phyloP scores from a whole-genome alignment of 2,329 filamentous ascomycete genomes.

The Apiospora sp. region DNA sequence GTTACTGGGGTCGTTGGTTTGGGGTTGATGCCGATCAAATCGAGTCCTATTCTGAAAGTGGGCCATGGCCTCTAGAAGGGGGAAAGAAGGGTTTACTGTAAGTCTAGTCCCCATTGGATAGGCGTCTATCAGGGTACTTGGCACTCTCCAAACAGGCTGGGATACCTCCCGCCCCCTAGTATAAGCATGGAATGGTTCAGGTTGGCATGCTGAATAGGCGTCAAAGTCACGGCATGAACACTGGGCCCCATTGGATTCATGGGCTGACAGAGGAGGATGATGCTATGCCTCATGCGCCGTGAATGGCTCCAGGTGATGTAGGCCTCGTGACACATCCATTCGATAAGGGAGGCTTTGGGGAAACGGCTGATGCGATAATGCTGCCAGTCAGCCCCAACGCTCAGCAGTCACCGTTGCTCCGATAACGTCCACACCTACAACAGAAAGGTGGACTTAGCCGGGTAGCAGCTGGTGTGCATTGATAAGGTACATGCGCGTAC shows the following conservation, averaged over 20 bases:
- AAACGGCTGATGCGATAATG: conserved; percentile 15
- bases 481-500: not conserved
- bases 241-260: conserved; percentile 7
- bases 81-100: not conserved
- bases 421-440: conserved; percentile 9
- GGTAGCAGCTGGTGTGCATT: not conserved
- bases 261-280: conserved; percentile 15
- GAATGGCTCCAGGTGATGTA: conserved; percentile 22
- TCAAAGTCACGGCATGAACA: conserved; percentile 12
- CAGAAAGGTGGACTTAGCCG: not conserved
- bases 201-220: not conserved
- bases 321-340: conserved; percentile 22
- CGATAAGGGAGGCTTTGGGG: conserved; percentile 1
- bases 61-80: conserved; percentile 4
- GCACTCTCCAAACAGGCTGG: not conserved
- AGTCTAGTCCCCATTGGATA: not conserved
- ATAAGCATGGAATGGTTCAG: not conserved
- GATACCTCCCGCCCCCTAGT: not conserved
- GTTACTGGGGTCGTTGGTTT: conserved; percentile 20
- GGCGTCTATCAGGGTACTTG: not conserved
- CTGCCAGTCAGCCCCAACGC: conserved; percentile 12
- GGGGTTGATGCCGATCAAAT: conserved; percentile 21
- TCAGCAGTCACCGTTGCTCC: not conserved
- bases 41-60: conserved; percentile 16
- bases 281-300: conserved; percentile 20